Evolutionary conservation across 1,284 basidiomycete species (phyloP), one percentile per base, ranked within the genome.

Genomic region (Ustilago bromivora): DNA sequence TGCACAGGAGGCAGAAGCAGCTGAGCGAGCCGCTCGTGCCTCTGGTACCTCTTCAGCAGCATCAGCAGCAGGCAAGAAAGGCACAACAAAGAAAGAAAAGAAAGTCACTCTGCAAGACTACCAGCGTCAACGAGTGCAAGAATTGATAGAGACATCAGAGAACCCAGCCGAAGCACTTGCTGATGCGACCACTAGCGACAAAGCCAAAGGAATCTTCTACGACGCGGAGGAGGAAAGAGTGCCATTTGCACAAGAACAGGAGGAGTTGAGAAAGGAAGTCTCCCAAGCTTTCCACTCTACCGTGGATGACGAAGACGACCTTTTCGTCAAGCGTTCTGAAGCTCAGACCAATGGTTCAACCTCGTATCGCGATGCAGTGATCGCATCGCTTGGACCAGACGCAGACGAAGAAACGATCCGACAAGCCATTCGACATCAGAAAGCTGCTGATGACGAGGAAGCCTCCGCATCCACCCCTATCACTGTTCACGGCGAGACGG

Each of bases 221-320:
- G 89, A 3, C 90, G 91, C 0, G 90, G 91, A 0, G 89, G 90
- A 0, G 88, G 88, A 72, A 87, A 58, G 51, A 38, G 72, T 91
- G 40, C 93, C 95, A 0, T 92, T 95, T 77, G 91, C 90, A 5
- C 89, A 95, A 87, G 94, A 96, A 84, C 93, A 96, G 86, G 88
- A 88, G 3, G 88, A 88, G 0, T 89, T 98, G 28, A 91, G 93
- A 10, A 89, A 90, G 51, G 94, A 98, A 85, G 94, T 94, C 0
- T 93, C 94, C 40, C 89, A 91, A 2, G 96, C 93, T 0, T 96
- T 96, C 85, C 85, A 87, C 60, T 82, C 90, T 9, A 85, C 89
- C 1, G 84, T 86, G 7, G 87, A 82, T 0, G 85, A 90, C 10
- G 85, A 89, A 8, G 87, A 86, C 4, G 87, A 83, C 7, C 78